Base-by-base conservation (phyloP, 345 rosid species). In the Syzygium oleosum region DNA sequence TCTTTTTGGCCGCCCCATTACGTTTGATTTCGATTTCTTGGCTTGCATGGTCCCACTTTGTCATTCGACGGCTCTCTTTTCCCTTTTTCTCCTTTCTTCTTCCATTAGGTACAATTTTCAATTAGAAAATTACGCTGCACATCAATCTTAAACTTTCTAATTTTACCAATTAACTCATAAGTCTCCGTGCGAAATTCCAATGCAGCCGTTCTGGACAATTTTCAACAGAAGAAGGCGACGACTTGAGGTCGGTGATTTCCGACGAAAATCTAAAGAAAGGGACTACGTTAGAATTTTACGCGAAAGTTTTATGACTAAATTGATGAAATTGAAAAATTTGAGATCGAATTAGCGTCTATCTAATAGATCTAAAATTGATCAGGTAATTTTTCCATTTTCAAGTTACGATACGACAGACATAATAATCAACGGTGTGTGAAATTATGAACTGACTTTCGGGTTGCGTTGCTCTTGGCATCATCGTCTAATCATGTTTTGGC, bases 121-220 rank as follows among this genome's bases (percentile, higher is more conserved):
- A n/a, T 1, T 7, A 0, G 5, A 6, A 59, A 3, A 14, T 1
- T n/a, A n/a, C 1, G 46, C 46, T 1, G 46, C 46, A 1, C 46
- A 1, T 43, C 0, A 0, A 0, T n/a, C 0, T 2, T 7, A 61
- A 61, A 3, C 6, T n/a, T n/a, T 61, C 5, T 4, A 6, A 61
- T n/a, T 61, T 61, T n/a, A 1, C 6, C 73, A 14, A 61, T n/a
- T 6, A 2, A 0, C 19, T 61, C 2, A 0, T 61, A n/a, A 61
- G n/a, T 0, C 0, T 61, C 6, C 3, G 2, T 0, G 0, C 0
- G 2, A 61, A 61, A n/a, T n/a, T 59, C 3, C 31, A n/a, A 61
- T 6, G 6, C 2, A 4, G 15, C 5, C 6, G 5, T 15, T 15
- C 17, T 5, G 6, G 54, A 2, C 17, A 14, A 52, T 52, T 52